These are phyloP conservation scores for Nothophaeocryptopus gaeumannii DNA, from an alignment of 2,329 filamentous ascomycete species.

Conservation along the genomic window DNA sequence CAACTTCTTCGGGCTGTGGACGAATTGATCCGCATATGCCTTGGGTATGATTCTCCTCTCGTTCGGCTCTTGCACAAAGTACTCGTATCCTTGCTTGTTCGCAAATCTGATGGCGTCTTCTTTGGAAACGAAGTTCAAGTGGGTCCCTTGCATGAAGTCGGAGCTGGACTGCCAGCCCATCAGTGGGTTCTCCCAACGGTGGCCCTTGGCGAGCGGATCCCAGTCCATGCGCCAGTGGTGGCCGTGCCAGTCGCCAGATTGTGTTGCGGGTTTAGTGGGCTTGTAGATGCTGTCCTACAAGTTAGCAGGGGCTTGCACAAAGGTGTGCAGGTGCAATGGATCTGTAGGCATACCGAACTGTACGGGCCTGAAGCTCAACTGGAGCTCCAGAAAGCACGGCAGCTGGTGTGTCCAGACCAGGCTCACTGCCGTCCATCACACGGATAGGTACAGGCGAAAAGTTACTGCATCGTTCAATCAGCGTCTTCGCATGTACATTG, in stretches of 20 bases:
- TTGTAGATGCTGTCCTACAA: constrained; percentile 72
- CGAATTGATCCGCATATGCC: constrained; percentile 95
- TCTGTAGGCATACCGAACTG: constrained; percentile 69
- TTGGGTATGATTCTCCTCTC: constrained; percentile 81
- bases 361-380: constrained; percentile 87
- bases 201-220: constrained; percentile 88
- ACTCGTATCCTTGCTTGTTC: constrained; percentile 98
- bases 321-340: background rate
- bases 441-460: constrained; percentile 89
- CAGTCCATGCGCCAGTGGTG: constrained; percentile 97
- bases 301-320: background rate
- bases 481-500: constrained; percentile 4
- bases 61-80: constrained; percentile 97
- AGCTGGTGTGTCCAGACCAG: constrained; percentile 69
- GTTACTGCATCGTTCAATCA: constrained; percentile 55
- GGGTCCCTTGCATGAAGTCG: constrained; percentile 91
- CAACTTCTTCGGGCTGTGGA: constrained; percentile 79
- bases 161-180: constrained; percentile 98
- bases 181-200: constrained; percentile 96
- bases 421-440: constrained; percentile 88
- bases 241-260: constrained; percentile 83
- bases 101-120: constrained; percentile 94
- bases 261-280: constrained; percentile 89
- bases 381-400: constrained; percentile 89
- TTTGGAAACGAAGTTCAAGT: constrained; percentile 85